Evolutionary conservation across 441 rosid species (phyloP).

Genomic region (Syzygium syzygioides): DNA sequence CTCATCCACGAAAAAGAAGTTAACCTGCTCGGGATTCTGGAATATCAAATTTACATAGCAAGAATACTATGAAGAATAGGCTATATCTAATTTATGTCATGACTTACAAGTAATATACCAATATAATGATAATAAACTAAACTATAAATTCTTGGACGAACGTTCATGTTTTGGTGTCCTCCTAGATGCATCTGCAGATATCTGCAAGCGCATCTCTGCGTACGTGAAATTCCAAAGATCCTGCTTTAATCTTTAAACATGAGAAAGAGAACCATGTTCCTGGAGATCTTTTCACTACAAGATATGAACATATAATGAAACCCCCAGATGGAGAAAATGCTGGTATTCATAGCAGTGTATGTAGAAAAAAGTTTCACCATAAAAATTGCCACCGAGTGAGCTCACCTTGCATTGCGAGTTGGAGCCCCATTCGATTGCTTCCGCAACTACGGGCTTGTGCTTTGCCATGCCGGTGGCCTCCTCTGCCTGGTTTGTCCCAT

Average conservation of each 20-base stretch:
- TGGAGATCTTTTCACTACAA: not conserved
- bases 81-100: too few relatives aligned
- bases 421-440: slow-evolving; percentile 81
- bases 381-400: not conserved
- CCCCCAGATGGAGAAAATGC: not conserved
- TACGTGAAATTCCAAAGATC: not conserved
- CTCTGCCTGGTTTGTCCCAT: not conserved
- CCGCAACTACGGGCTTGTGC: slow-evolving; percentile 54
- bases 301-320: not conserved
- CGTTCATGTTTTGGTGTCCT: not conserved
- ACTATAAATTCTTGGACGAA: too few relatives aligned
- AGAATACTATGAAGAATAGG: too few relatives aligned
- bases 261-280: not conserved
- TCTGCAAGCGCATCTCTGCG: not conserved
- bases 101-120: too few relatives aligned
- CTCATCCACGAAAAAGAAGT: too few relatives aligned
- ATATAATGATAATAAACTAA: too few relatives aligned
- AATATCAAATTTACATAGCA: too few relatives aligned
- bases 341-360: not conserved
- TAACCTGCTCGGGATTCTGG: too few relatives aligned
- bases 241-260: not conserved
- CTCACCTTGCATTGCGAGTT: slow-evolving; percentile 27
- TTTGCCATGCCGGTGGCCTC: slow-evolving; percentile 4
- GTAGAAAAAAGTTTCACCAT: not conserved
- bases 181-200: not conserved